Base-by-base conservation (phyloP, 495 filamentous ascomycete species). In the Achaetomiella virescens region DNA sequence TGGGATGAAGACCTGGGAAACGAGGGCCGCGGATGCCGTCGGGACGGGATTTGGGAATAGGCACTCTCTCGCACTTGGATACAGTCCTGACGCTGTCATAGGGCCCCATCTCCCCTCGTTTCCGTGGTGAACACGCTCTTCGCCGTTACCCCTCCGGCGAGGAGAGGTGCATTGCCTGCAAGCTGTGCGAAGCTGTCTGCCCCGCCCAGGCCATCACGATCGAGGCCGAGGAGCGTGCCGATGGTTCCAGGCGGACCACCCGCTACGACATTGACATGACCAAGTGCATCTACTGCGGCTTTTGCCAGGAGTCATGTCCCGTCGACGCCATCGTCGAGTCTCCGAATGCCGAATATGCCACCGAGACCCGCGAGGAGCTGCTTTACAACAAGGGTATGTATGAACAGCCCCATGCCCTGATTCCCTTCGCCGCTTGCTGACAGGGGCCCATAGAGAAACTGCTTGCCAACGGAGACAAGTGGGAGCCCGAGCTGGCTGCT, bases 201-300 rank as follows among this genome's bases (percentile, higher is more conserved):
- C 93, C 93, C 12, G 93, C 93, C 21, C 85, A 91, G 73, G 91
- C 91, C 61, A 98, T 97, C 70, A 97, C 92, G 21, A 98, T 98
- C 64, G 93, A 98, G 76, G 95, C 93, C 44, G 93, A 98, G 67
- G 93, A 98, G 76, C 90, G 93, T 73, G 88, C 85, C 66, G 93
- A 98, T 66, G 93, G 93, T 42, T 93, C 88, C 63, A 82, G 93
- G 67, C 82, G 93, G 65, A 98, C 93, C 45, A 96, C 92, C 48
- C 84, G 91, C 68, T 98, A 98, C 75, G 93, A 98, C 75, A 96
- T 98, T 71, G 93, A 98, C 79, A 98, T 98, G 93, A 97, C 93
- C 68, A 98, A 98, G 79, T 98, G 93, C 75, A 98, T 98, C 70
- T 98, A 97, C 81, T 98, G 93, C 70, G 93, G 93, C 14, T 95